Conservation (phyloP, 192 early-diverging fungal genomes). For the Entomortierella beljakovae region DNA sequence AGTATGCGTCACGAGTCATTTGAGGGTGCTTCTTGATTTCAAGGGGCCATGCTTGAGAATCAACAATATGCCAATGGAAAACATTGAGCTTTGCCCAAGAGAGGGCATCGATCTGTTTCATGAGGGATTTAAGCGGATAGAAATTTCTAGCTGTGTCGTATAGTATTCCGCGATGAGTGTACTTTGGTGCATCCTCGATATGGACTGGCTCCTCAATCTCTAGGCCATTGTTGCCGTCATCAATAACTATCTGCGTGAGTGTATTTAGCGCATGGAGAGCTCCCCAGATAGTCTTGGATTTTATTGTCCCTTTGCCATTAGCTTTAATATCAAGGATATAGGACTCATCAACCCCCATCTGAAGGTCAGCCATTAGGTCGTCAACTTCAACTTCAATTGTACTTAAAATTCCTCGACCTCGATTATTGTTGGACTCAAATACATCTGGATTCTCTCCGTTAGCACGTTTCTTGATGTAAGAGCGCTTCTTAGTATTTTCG, state of each 20-base stretch:
- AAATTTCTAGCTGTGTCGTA: slow-evolving; percentile 79
- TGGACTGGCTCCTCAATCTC: slow-evolving; percentile 65
- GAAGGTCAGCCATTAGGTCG: slow-evolving; percentile 60
- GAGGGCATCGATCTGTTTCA: slow-evolving; percentile 75
- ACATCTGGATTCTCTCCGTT: slow-evolving; percentile 8
- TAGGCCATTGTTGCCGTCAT: slow-evolving; percentile 51
- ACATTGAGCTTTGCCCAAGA: slow-evolving; percentile 82
- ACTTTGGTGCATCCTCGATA: slow-evolving; percentile 74
- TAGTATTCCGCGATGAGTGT: slow-evolving; percentile 75
- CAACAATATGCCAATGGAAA: slow-evolving; percentile 82
- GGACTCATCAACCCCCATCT: slow-evolving; percentile 75
- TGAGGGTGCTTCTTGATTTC: slow-evolving; percentile 71
- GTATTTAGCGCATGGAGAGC: slow-evolving; percentile 81
- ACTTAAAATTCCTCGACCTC: slow-evolving; percentile 17
- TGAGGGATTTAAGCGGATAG: slow-evolving; percentile 65
- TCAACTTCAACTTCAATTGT: slow-evolving; percentile 61
- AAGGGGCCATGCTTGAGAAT: slow-evolving; percentile 79
- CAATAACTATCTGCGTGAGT: slow-evolving; percentile 72
- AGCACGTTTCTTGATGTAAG: too few relatives aligned
- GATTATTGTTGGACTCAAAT: background rate
- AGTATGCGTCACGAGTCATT: slow-evolving; percentile 78
- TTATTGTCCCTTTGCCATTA: slow-evolving; percentile 63
- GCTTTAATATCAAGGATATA: slow-evolving; percentile 73
- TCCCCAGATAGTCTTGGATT: slow-evolving; percentile 70
- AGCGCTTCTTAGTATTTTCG: too few relatives aligned